These are phyloP conservation scores for Trichocladium uniseriatum DNA, from an alignment of 495 filamentous ascomycete species.

Conservation along the genomic window DNA sequence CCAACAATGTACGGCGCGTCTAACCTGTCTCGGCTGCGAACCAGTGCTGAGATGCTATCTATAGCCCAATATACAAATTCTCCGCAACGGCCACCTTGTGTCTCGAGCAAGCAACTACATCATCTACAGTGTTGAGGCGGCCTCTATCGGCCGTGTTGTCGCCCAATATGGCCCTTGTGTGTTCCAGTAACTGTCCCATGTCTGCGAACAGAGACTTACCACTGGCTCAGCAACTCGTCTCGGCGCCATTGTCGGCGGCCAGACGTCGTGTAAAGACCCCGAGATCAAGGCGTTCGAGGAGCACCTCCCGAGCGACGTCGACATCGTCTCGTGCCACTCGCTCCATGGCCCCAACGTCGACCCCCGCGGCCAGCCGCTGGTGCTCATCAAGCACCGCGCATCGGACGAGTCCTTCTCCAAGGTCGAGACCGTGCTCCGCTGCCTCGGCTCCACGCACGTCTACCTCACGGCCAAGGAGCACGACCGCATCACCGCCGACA, in stretches of 20 bases:
- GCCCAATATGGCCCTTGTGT: slow-evolving; percentile 84
- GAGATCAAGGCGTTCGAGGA: slow-evolving; percentile 91
- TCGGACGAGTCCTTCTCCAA: slow-evolving; percentile 65
- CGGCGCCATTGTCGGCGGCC: slow-evolving; percentile 88
- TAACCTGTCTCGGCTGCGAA: slow-evolving; percentile 22
- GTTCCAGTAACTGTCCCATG: slow-evolving; percentile 18
- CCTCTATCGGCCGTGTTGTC: slow-evolving; percentile 76
- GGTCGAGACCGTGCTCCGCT: slow-evolving; percentile 70
- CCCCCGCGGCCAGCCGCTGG: slow-evolving; percentile 77
- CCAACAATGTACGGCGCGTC: slow-evolving; percentile 48
- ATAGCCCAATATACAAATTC: slow-evolving; percentile 66
- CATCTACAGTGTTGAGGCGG: slow-evolving; percentile 95
- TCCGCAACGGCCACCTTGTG: slow-evolving; percentile 87
- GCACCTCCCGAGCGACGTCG: slow-evolving; percentile 77
- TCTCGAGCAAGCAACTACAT: slow-evolving; percentile 93
- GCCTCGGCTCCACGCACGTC: slow-evolving; percentile 73
- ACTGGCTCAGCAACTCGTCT: slow-evolving; percentile 68
- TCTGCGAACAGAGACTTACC: slow-evolving; percentile 13
- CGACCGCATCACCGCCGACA: slow-evolving; percentile 95
- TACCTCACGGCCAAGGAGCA: slow-evolving; percentile 78
- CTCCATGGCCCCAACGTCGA: slow-evolving; percentile 91
- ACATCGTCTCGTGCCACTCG: slow-evolving; percentile 94
- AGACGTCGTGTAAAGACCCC: slow-evolving; percentile 96
- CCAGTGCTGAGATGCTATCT: slow-evolving; percentile 47
- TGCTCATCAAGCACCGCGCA: slow-evolving; percentile 85